Conservation (phyloP, 306 rosid genomes). For the Potentilla sterilis region DNA sequence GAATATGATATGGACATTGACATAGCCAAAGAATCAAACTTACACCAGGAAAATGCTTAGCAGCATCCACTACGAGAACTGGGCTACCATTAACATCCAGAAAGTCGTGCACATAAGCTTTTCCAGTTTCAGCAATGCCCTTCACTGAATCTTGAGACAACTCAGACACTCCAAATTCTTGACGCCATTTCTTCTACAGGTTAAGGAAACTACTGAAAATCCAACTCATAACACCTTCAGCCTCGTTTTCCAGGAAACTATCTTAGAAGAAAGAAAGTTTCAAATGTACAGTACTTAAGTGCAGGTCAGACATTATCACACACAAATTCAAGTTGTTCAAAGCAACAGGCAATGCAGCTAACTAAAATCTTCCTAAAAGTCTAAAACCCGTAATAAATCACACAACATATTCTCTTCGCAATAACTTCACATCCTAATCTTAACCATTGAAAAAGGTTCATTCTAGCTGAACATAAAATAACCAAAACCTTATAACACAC, state of each 20-base stretch:
- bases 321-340: not conserved
- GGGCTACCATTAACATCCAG: slow-evolving; percentile 74
- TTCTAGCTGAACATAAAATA: too few species aligned
- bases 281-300: slow-evolving; percentile 1
- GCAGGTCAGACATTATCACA: slow-evolving; percentile 5
- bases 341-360: not conserved
- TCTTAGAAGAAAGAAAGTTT: not conserved
- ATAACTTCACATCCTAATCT: not conserved
- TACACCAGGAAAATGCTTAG: slow-evolving; percentile 79
- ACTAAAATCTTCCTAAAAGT: not conserved
- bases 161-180: slow-evolving; percentile 69
- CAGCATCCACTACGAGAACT: slow-evolving; percentile 69
- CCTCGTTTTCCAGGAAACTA: not conserved
- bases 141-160: slow-evolving; percentile 65
- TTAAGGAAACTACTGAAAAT: slow-evolving; percentile 35
- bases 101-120: slow-evolving; percentile 69
- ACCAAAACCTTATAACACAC: not conserved
- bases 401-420: not conserved
- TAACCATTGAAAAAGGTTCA: not conserved
- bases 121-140: slow-evolving; percentile 70
- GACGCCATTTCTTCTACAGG: slow-evolving; percentile 83
- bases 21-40: slow-evolving; percentile 29
- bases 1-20: not conserved
- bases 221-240: not conserved
- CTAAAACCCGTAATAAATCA: not conserved